Evolutionary conservation across 1,139 yeast genomes (phyloP).

Genomic region (Taphrina flavorubra): DNA sequence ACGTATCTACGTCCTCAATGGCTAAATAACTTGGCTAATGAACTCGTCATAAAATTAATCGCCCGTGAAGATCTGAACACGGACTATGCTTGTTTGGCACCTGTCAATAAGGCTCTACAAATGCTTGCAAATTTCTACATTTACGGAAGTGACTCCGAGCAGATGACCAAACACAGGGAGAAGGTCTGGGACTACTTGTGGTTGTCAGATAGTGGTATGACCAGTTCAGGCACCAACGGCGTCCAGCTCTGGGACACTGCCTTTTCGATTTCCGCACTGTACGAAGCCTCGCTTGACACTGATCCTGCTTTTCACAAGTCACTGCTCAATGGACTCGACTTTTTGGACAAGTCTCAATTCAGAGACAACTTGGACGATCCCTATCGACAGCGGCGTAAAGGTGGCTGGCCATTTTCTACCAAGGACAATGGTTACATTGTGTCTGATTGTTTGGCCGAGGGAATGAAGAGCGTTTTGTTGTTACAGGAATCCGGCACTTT

Average conservation of each 20-base stretch:
- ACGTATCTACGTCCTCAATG: constrained; percentile 73
- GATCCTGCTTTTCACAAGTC: constrained; percentile 66
- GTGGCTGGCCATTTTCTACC: constrained; percentile 98
- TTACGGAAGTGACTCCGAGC: constrained; percentile 72
- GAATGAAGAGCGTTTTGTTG: constrained; percentile 91
- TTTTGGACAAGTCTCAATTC: constrained; percentile 62
- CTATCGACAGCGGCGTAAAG: constrained; percentile 79
- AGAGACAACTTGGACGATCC: constrained; percentile 60
- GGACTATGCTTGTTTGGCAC: constrained; percentile 85
- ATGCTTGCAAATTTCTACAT: constrained; percentile 70
- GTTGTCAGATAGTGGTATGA: constrained; percentile 88
- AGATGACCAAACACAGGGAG: constrained; percentile 62
- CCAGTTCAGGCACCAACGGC: constrained; percentile 97
- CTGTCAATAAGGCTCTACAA: constrained; percentile 86
- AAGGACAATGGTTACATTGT: constrained; percentile 96
- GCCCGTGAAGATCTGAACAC: constrained; percentile 80
- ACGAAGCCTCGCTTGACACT: constrained; percentile 75
- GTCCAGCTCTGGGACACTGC: constrained; percentile 98
- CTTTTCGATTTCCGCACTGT: constrained; percentile 82
- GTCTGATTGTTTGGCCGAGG: constrained; percentile 96
- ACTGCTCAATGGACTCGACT: constrained; percentile 68
- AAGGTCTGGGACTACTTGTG: constrained; percentile 79
- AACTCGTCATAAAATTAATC: constrained; percentile 66
- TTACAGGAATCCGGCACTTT: constrained; percentile 67
- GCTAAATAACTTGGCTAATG: constrained; percentile 63